A percentile compares a stretch with the other conserved stretches of the same genome.
These are phyloP conservation scores for Erythrophleum ivorense DNA, from an alignment of 331 rosid species.

Conservation along the genomic window DNA sequence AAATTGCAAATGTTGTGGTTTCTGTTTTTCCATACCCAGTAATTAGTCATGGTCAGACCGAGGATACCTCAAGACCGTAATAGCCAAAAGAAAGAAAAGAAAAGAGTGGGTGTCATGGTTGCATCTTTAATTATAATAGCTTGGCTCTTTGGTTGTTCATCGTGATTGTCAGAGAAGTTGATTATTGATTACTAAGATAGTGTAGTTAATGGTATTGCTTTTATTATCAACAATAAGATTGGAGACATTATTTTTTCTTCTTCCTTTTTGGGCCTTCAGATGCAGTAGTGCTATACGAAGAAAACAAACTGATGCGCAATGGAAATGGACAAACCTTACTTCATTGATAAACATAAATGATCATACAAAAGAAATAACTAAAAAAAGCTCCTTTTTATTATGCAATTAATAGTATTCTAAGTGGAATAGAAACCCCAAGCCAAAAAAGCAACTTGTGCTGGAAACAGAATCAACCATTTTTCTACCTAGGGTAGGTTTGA, in stretches of 20 bases:
- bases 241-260: not conserved
- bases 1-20: conserved; percentile 6
- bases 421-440: conserved; percentile 35
- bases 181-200: conserved; percentile 3
- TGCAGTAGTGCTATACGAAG: conserved; percentile 14
- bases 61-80: too few species aligned
- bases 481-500: conserved; percentile 45
- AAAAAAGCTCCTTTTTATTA: conserved; percentile 15
- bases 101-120: conserved; percentile 3
- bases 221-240: not conserved
- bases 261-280: not conserved
- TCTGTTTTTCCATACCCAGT: not conserved
- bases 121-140: conserved; percentile 31
- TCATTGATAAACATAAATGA: conserved; percentile 43
- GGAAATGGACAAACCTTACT: conserved; percentile 38
- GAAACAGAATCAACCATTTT: conserved; percentile 44
- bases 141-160: conserved; percentile 3
- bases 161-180: conserved; percentile 8
- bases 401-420: conserved; percentile 29
- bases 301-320: conserved; percentile 39
- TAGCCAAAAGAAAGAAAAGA: conserved; percentile 1
- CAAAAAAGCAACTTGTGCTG: conserved; percentile 41
- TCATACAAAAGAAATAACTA: conserved; percentile 30
- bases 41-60: too few species aligned
- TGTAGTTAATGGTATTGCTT: not conserved